phyloP scores from a whole-genome alignment of 1,284 basidiomycete genomes.

The Termitomyces sp. region DNA sequence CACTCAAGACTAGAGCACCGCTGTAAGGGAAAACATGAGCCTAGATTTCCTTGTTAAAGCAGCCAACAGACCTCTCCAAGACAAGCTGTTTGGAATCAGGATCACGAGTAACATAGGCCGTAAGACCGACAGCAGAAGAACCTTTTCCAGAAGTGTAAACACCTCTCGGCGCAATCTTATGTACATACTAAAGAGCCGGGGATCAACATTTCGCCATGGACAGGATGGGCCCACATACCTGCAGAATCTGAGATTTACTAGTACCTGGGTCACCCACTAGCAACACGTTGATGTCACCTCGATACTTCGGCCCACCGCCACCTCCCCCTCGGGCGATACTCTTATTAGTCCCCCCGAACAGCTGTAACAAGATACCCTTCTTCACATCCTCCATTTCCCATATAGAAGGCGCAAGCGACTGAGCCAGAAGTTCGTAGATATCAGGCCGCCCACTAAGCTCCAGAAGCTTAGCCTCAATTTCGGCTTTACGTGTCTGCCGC shows the following conservation, averaged over 20 bases:
- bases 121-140: conserved; percentile 96
- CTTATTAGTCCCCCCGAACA: conserved; percentile 98
- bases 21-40: conserved; percentile 34
- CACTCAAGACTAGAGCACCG: conserved; percentile 93
- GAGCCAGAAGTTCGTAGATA: conserved; percentile 83
- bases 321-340: conserved; percentile 89
- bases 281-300: conserved; percentile 96
- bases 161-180: conserved; percentile 96
- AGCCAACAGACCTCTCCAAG: conserved; percentile 73
- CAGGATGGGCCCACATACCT: conserved; percentile 44
- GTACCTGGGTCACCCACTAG: conserved; percentile 98
- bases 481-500: conserved; percentile 47
- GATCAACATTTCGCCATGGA: neutral
- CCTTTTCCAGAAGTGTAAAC: conserved; percentile 98
- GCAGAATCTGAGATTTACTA: conserved; percentile 92
- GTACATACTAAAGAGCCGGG: conserved; percentile 72
- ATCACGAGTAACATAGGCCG: conserved; percentile 96
- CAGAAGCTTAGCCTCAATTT: conserved; percentile 62
- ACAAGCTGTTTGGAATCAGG: conserved; percentile 98
- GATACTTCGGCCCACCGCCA: conserved; percentile 90
- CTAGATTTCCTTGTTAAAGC: neutral
- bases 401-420: conserved; percentile 89
- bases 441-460: conserved; percentile 74
- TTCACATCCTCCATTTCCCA: conserved; percentile 99
- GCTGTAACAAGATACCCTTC: conserved; percentile 92